These are phyloP conservation scores for Magnolia officinalis DNA, from an alignment of 164 flowering plant genomes.

Conservation along the genomic window DNA sequence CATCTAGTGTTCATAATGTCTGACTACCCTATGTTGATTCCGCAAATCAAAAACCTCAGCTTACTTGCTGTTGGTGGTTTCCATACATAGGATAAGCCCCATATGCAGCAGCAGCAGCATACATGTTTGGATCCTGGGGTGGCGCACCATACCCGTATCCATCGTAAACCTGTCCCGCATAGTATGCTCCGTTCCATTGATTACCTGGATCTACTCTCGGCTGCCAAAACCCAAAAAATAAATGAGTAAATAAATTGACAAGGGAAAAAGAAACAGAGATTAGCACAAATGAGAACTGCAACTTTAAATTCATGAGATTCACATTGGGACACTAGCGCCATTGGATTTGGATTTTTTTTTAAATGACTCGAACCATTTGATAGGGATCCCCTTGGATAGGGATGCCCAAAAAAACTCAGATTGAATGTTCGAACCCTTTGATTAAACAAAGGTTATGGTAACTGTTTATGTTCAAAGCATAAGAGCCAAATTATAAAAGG, in stretches of 20 bases:
- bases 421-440: too few relatives aligned
- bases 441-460: too few relatives aligned
- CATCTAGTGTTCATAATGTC: constrained; percentile 11
- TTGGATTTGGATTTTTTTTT: too few relatives aligned
- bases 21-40: constrained; percentile 6
- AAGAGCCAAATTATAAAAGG: too few relatives aligned
- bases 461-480: too few relatives aligned
- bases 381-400: too few relatives aligned
- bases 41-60: constrained; percentile 34
- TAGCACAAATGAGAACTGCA: not conserved
- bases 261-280: not conserved
- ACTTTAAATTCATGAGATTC: too few relatives aligned
- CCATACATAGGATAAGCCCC: constrained; percentile 80
- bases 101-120: constrained; percentile 55
- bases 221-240: constrained; percentile 32
- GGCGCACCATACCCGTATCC: constrained; percentile 69
- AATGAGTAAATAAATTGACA: not conserved
- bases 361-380: too few relatives aligned
- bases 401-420: too few relatives aligned
- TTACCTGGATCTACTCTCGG: constrained; percentile 54
- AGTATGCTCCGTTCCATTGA: constrained; percentile 72
- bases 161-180: constrained; percentile 71
- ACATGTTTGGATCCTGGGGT: constrained; percentile 74
- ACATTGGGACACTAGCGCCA: too few relatives aligned
- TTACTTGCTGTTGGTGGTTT: constrained; percentile 83